These are phyloP conservation scores for Jaltomata sinuosa DNA, from an alignment of 257 asterid genomes.

Conservation along the genomic window DNA sequence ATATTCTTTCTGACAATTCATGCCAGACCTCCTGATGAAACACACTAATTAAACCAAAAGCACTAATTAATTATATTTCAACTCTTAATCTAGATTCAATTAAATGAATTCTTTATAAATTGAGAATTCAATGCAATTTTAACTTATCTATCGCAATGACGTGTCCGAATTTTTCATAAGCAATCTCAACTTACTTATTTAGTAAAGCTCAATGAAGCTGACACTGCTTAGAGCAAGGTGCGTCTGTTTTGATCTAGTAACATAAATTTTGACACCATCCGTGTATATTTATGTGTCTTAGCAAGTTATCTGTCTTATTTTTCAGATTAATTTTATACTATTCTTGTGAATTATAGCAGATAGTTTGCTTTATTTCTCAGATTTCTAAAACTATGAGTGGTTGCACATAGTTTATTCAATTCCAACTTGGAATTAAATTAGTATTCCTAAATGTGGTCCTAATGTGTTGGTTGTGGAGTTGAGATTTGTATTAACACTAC, in stretches of 20 bases:
- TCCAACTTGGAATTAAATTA: not conserved
- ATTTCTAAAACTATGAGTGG: not conserved
- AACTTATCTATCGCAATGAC: no score
- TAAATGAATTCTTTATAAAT: not conserved
- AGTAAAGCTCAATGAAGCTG: no score
- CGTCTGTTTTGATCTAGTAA: no score
- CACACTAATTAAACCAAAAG: not conserved
- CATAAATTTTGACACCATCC: no score
- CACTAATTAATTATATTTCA: not conserved
- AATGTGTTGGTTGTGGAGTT: not conserved
- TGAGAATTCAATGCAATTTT: not conserved
- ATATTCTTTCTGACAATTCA: not conserved
- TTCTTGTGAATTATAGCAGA: no score
- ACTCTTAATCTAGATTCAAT: no score
- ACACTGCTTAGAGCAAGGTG: no score
- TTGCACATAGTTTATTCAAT: not conserved
- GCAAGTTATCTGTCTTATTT: not conserved
- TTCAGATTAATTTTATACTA: no score
- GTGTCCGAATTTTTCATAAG: no score
- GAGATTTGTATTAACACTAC: not conserved
- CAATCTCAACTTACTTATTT: no score
- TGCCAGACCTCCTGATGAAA: not conserved
- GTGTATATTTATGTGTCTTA: no score
- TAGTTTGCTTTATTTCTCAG: not conserved
- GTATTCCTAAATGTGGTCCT: not conserved